Evolutionary conservation across 257 asterid genomes (phyloP), one percentile per base, ranked within the genome.

Genomic region (Solanum habrochaites): DNA sequence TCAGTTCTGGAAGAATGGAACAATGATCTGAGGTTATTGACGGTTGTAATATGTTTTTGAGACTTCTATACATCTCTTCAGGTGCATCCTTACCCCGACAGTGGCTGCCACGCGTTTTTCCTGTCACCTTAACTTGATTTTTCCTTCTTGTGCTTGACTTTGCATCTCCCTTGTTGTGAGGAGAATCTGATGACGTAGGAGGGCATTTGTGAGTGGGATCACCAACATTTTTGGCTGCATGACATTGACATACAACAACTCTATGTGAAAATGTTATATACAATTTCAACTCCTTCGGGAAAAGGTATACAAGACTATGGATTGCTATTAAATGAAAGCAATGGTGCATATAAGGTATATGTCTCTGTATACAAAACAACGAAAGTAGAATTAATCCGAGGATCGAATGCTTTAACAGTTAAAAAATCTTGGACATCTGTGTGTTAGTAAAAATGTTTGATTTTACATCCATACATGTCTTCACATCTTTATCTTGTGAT

Each of bases 1-100:
- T 92, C 39, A 94, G 89, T 83, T 90, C 90, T 86, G 42, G 86
- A 87, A 91, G 91, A 87, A 94, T 75, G 16, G 93, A 90, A 60
- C 77, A 74, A 69, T 78, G 56, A 85, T 81, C 70, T 83, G 85
- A 39, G 84, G 72, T 67, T 66, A 86, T 49, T 18, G 94, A 90
- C 20, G 89, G 80, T 13, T 88, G 73, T 69, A 72, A 85, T 69
- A 86, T 83, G 56, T 62, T 66, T 89, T 85, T 89, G 77, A 90
- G 87, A 83, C 56, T 91, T 75, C 75, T 67, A 72, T 87, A 88
- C 45, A 83, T 75, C 82, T 92, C 92, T 88, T 86, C 87, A 88
- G 89, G 86, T 60, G 88, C 87, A 72, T 75, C 88, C 87, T 88
- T 86, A 70, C 81, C 40, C 70, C 62, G 83, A 37, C 72, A 60